A percentile compares a stretch with the other conserved stretches of the same genome.
These are phyloP conservation scores for Verbascum thapsus DNA, from an alignment of 257 asterid species.

Conservation along the genomic window DNA sequence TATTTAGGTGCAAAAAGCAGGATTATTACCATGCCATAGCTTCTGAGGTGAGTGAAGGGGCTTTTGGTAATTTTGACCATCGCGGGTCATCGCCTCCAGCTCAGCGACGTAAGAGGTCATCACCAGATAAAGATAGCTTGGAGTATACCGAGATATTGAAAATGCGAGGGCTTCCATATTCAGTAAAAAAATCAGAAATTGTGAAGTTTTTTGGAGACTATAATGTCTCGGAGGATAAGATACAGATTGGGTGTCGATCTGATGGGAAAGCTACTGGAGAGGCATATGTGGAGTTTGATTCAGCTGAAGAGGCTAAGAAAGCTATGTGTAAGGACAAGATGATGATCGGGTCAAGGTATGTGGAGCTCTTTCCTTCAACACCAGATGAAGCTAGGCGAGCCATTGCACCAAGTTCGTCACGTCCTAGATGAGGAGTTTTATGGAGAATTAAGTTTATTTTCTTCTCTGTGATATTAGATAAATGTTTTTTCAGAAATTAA, in stretches of 20 bases:
- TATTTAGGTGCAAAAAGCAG: constrained; percentile 89
- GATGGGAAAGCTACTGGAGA: constrained; percentile 98
- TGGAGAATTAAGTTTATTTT: background rate
- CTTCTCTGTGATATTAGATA: too few species aligned
- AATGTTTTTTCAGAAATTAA: background rate
- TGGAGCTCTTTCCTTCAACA: constrained; percentile 91
- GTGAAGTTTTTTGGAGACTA: constrained; percentile 70
- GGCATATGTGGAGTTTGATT: constrained; percentile 76
- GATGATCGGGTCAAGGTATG: constrained; percentile 85
- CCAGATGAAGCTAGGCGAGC: constrained; percentile 74
- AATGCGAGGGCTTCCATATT: constrained; percentile 87
- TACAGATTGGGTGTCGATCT: constrained; percentile 64
- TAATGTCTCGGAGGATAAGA: constrained; percentile 59
- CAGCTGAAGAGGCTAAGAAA: constrained; percentile 76
- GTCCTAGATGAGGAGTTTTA: constrained; percentile 33
- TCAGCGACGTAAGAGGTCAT: constrained; percentile 62
- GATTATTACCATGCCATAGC: constrained; percentile 93
- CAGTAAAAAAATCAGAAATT: constrained; percentile 70
- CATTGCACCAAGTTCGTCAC: constrained; percentile 58
- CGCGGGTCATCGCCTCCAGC: constrained; percentile 61
- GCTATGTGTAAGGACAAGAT: constrained; percentile 89
- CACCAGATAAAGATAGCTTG: constrained; percentile 76
- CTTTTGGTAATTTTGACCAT: constrained; percentile 42
- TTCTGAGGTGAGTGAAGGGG: constrained; percentile 69
- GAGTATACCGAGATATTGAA: constrained; percentile 84